These are phyloP conservation scores for Omphalotus guepiniiformis DNA, from an alignment of 768 basidiomycete genomes.

Conservation along the genomic window DNA sequence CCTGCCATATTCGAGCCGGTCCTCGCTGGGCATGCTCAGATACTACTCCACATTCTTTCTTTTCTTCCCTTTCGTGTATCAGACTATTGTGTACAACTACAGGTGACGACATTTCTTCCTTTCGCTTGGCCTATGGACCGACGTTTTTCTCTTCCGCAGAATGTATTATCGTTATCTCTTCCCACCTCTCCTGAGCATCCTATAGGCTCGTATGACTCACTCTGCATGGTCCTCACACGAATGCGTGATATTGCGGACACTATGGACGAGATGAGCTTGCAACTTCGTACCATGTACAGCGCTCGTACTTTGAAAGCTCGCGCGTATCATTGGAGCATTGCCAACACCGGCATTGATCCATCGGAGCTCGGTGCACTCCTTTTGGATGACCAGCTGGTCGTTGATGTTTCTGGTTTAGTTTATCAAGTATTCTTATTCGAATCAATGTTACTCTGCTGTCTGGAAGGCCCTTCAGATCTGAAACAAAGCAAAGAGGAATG, in stretches of 20 bases:
- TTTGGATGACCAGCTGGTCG: constrained; percentile 30
- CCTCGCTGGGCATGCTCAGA: constrained; percentile 20
- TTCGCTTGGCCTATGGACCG: constrained; percentile 15
- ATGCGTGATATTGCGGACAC: constrained; percentile 27
- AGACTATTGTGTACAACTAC: constrained; percentile 25
- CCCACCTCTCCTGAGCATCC: neutral
- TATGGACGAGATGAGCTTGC: constrained; percentile 33
- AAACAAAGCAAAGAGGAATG: constrained; percentile 3
- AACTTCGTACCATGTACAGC: constrained; percentile 31
- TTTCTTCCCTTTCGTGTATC: constrained; percentile 28
- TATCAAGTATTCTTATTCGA: constrained; percentile 34
- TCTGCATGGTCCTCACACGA: constrained; percentile 29
- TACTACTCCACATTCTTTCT: constrained; percentile 27
- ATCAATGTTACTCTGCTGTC: constrained; percentile 29
- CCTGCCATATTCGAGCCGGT: constrained; percentile 12
- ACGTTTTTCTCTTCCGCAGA: neutral
- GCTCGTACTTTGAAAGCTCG: constrained; percentile 23
- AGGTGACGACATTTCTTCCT: constrained; percentile 27
- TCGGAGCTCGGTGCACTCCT: constrained; percentile 28
- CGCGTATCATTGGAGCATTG: constrained; percentile 21
- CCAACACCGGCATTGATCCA: constrained; percentile 9
- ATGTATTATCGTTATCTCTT: neutral
- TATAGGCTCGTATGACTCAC: constrained; percentile 24
- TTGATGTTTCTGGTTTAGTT: constrained; percentile 18
- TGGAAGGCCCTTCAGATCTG: constrained; percentile 15